Percentiles rank a stretch among this genome's conserved stretches.
phyloP scores from a whole-genome alignment of 2,329 filamentous ascomycete genomes.

The Purpureocillium lavendulum region DNA sequence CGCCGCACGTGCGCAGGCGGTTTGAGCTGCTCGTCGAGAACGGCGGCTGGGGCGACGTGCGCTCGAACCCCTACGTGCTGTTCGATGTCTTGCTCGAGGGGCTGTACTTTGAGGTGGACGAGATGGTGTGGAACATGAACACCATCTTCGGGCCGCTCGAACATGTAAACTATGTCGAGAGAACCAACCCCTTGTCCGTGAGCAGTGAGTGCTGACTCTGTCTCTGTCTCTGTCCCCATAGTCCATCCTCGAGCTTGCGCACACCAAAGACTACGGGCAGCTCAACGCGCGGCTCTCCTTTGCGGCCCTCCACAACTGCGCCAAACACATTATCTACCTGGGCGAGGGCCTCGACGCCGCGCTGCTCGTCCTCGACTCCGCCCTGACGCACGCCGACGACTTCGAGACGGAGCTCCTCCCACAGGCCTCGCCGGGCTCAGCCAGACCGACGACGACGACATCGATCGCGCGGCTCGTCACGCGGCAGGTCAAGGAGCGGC shows the following conservation, averaged over 20 bases:
- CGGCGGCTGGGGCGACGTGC: constrained; percentile 15
- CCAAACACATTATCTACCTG: constrained; percentile 20
- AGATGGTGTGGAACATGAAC: constrained; percentile 21
- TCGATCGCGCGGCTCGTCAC: constrained; percentile 3
- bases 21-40: constrained; percentile 14
- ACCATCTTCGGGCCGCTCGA: constrained; percentile 18
- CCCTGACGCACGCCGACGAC: constrained; percentile 1
- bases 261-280: constrained; percentile 3
- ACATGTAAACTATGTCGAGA: constrained; percentile 11
- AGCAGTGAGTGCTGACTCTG: no score
- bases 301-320: constrained; percentile 18
- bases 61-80: constrained; percentile 16
- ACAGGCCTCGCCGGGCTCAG: no score
- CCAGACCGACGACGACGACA: no score
- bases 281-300: constrained; percentile 16
- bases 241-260: constrained; percentile 16
- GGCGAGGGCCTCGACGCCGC: constrained; percentile 19
- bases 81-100: constrained; percentile 20
- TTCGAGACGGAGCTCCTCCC: not conserved
- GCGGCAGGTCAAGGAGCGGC: constrained; percentile 17
- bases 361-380: constrained; percentile 14
- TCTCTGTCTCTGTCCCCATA: constrained; percentile 2
- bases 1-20: constrained; percentile 11
- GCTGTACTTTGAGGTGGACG: constrained; percentile 17
- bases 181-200: not conserved